Percentiles rank a stretch among this genome's conserved stretches.
phyloP scores from a whole-genome alignment of 208 protist species.

The Acanthamoeba culbertsoni region DNA sequence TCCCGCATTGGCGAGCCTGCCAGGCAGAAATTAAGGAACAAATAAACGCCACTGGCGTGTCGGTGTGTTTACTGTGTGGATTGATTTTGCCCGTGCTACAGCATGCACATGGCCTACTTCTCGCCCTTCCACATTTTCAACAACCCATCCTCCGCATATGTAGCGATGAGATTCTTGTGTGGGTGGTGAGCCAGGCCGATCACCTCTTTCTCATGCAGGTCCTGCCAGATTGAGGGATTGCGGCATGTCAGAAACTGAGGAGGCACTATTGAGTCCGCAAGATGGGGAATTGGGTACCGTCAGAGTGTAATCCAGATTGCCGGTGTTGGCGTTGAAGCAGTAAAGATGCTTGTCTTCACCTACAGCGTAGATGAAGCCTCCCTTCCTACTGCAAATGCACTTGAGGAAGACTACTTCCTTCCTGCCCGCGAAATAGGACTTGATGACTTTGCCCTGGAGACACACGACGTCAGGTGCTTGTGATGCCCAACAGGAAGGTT shows the following conservation, averaged over 20 bases:
- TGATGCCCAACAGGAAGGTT: neutral
- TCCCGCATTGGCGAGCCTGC: neutral
- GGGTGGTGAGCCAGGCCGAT: conserved; percentile 75
- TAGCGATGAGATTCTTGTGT: conserved; percentile 74
- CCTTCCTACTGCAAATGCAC: neutral
- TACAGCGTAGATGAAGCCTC: conserved; percentile 40
- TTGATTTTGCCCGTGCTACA: neutral
- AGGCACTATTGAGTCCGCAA: neutral
- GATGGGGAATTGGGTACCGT: neutral
- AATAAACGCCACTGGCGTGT: neutral
- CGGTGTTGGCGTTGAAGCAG: conserved; percentile 52
- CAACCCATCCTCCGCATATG: conserved; percentile 63
- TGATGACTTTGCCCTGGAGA: conserved; percentile 55
- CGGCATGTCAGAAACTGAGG: neutral
- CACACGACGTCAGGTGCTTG: neutral
- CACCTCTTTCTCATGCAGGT: conserved; percentile 67
- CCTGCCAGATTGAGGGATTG: conserved; percentile 4
- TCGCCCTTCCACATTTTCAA: conserved; percentile 71
- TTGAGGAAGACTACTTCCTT: conserved; percentile 27
- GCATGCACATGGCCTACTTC: neutral
- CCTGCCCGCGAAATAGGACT: conserved; percentile 10
- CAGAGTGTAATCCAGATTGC: conserved; percentile 32
- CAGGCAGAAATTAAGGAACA: neutral
- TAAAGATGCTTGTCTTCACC: conserved; percentile 55
- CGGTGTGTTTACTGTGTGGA: neutral